Percentiles rank a stretch among this genome's conserved stretches.
Conservation (phyloP, 2,329 filamentous ascomycete genomes). For the Chaetomium sp. region DNA sequence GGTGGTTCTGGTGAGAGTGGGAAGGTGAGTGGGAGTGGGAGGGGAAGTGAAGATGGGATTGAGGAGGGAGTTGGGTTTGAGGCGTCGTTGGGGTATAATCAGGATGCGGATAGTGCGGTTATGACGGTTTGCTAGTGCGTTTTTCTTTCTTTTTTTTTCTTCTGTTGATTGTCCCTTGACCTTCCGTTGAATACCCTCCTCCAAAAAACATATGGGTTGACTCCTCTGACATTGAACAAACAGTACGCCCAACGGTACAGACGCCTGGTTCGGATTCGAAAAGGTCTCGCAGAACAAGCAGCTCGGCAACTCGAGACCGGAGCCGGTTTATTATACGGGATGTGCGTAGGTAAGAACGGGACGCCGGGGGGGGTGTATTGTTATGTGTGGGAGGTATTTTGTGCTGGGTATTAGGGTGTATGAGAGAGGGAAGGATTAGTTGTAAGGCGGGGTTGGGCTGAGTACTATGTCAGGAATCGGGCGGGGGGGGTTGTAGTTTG, state of each 20-base stretch:
- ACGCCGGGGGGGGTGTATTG: no score
- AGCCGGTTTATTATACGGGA: constrained; percentile 5
- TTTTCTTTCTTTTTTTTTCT: neutral
- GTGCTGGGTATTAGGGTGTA: no score
- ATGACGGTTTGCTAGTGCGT: constrained; percentile 19
- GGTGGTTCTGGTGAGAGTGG: no score
- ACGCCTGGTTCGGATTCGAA: constrained; percentile 27
- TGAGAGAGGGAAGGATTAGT: no score
- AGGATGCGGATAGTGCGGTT: constrained; percentile 15
- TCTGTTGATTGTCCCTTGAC: neutral
- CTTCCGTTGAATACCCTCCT: no score
- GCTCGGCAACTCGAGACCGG: constrained; percentile 13
- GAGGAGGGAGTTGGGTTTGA: neutral
- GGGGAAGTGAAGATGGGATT: no score
- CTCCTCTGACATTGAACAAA: neutral
- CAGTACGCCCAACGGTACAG: constrained; percentile 11
- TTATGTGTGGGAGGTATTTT: no score
- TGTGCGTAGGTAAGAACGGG: neutral
- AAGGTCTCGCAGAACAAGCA: constrained; percentile 18
- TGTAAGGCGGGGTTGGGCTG: no score
- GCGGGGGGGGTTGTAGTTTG: no score
- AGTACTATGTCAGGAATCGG: no score
- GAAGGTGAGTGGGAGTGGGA: no score
- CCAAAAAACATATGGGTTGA: neutral
- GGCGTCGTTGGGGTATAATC: constrained; percentile 21